Conservation (phyloP, 2,329 filamentous ascomycete species). For the Pseudogymnoascus verrucosus region DNA sequence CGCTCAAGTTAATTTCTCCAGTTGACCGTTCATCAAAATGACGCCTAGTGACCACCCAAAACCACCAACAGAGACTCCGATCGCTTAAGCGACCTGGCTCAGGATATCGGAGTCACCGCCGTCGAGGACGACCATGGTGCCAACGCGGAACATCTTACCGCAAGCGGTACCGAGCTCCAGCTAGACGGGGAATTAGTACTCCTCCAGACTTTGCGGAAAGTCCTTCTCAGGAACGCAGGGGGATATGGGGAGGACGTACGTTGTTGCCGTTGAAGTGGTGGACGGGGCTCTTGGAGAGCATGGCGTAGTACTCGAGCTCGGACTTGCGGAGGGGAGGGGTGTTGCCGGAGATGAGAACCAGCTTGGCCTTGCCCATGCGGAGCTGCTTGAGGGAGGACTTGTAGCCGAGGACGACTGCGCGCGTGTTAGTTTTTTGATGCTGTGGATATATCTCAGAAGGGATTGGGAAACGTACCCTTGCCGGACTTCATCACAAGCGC, state of each 20-base stretch:
- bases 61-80: constrained; percentile 10
- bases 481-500: constrained; percentile 58
- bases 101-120: constrained; percentile 98
- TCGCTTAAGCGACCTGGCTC: constrained; percentile 61
- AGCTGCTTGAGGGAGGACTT: constrained; percentile 86
- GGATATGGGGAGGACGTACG: constrained; percentile 57
- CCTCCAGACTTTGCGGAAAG: constrained; percentile 24
- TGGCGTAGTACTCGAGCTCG: constrained; percentile 92
- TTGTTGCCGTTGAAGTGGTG: constrained; percentile 99
- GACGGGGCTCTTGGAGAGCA: constrained; percentile 88
- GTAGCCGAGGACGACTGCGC: constrained; percentile 75
- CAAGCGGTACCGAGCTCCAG: constrained; percentile 97
- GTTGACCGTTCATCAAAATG: neutral
- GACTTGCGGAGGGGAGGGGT: constrained; percentile 96
- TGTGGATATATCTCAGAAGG: neutral
- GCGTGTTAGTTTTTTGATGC: constrained; percentile 1
- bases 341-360: constrained; percentile 93
- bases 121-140: constrained; percentile 94
- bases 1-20: constrained; percentile 1
- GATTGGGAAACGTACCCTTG: constrained; percentile 39
- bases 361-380: constrained; percentile 95
- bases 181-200: constrained; percentile 56
- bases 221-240: constrained; percentile 7
- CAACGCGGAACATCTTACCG: constrained; percentile 98
- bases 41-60: constrained; percentile 4